phyloP scores from a whole-genome alignment of 345 rosid species.

The Microcos paniculata region DNA sequence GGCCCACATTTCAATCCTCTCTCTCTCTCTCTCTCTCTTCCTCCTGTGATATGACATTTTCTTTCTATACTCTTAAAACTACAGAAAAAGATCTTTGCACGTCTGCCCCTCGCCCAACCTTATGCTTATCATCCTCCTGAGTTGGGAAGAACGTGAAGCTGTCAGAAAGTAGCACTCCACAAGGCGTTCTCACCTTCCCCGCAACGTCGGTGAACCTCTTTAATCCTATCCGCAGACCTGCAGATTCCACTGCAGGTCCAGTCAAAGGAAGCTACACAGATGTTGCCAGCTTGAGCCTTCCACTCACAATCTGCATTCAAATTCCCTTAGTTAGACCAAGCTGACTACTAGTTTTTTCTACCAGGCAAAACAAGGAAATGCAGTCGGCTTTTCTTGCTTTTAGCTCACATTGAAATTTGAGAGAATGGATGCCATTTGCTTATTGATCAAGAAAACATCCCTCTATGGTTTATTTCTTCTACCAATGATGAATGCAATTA shows the following conservation, averaged over 20 bases:
- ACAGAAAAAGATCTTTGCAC: slow-evolving; percentile 21
- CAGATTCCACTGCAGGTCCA: slow-evolving; percentile 99
- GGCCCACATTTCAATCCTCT: slow-evolving; percentile 24
- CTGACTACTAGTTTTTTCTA: slow-evolving; percentile 2
- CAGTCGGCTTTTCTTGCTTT: neutral
- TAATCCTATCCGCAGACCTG: slow-evolving; percentile 80
- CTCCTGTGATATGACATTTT: slow-evolving; percentile 17
- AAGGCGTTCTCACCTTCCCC: slow-evolving; percentile 91
- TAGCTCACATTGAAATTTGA: neutral
- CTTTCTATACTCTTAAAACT: slow-evolving; percentile 23
- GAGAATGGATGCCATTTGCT: too few species aligned
- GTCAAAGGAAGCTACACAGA: slow-evolving; percentile 91
- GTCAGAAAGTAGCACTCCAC: slow-evolving; percentile 76
- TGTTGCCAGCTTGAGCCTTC: slow-evolving; percentile 98
- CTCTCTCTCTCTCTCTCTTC: slow-evolving; percentile 18
- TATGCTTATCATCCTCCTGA: slow-evolving; percentile 30
- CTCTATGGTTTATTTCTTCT: neutral
- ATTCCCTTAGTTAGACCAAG: neutral
- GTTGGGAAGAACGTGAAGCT: slow-evolving; percentile 32
- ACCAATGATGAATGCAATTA: neutral
- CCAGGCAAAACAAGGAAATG: neutral
- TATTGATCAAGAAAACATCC: too few species aligned
- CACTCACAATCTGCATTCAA: slow-evolving; percentile 73
- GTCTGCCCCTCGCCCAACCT: slow-evolving; percentile 7
- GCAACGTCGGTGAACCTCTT: slow-evolving; percentile 87